Conservation (phyloP, 1,139 yeast genomes). For the Zygosaccharomyces pseudobailii region DNA sequence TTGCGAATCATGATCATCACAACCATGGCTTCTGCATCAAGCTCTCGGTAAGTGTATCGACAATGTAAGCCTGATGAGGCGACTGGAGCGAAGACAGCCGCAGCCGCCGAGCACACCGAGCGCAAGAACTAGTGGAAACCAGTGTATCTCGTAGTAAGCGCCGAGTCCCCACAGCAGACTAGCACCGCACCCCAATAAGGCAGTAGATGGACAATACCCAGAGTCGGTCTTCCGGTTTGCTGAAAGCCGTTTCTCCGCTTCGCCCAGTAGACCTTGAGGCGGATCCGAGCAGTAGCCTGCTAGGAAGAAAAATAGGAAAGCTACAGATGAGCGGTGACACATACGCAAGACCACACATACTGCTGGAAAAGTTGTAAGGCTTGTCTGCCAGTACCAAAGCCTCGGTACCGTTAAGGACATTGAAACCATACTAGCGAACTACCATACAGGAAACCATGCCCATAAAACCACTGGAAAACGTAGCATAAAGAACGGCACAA, state of each 20-base stretch:
- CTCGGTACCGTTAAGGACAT: conserved; percentile 46
- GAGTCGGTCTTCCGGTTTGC: conserved; percentile 41
- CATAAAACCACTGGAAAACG: conserved; percentile 55
- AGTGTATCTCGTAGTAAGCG: conserved; percentile 40
- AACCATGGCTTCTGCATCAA: conserved; percentile 54
- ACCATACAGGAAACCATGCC: conserved; percentile 61
- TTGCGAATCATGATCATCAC: conserved; percentile 38
- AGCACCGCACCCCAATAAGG: conserved; percentile 38
- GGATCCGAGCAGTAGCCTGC: conserved; percentile 40
- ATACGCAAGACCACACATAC: conserved; percentile 42
- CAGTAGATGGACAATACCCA: conserved; percentile 37
- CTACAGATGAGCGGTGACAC: conserved; percentile 40
- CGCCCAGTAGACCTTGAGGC: conserved; percentile 37
- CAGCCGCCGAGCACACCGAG: conserved; percentile 50
- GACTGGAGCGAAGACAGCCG: conserved; percentile 47
- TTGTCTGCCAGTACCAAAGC: conserved; percentile 39
- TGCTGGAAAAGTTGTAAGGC: conserved; percentile 41
- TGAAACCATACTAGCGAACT: conserved; percentile 53
- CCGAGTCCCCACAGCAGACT: conserved; percentile 43
- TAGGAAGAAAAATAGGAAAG: conserved; percentile 33
- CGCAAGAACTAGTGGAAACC: conserved; percentile 53
- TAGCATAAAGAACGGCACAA: conserved; percentile 42
- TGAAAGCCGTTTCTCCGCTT: conserved; percentile 37
- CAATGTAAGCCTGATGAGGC: conserved; percentile 49
- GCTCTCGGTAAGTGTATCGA: conserved; percentile 51